phyloP scores from a whole-genome alignment of 2,329 filamentous ascomycete species.

The Fusarium sp. region DNA sequence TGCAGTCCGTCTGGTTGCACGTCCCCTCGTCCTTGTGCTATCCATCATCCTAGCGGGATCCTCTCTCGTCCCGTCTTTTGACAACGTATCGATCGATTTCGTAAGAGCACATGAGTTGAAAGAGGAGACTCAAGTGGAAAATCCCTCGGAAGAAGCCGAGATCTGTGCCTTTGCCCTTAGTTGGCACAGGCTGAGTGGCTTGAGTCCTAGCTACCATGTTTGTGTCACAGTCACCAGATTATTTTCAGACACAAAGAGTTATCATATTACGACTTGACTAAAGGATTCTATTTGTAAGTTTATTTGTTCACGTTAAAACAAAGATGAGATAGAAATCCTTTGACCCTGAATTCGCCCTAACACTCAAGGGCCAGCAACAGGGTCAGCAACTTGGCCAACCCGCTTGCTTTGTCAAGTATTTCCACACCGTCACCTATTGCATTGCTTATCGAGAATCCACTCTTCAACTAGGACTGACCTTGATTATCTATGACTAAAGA shows the following conservation, averaged over 20 bases:
- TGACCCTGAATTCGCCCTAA: not conserved
- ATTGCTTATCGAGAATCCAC: not conserved
- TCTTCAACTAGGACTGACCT: not conserved
- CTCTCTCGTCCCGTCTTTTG: not conserved
- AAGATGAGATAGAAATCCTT: not conserved
- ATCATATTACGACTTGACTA: not conserved
- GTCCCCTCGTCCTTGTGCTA: not conserved
- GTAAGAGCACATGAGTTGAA: not conserved
- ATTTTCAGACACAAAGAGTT: not conserved
- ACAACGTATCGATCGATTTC: not conserved
- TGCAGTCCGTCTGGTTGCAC: not conserved
- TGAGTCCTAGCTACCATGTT: not conserved
- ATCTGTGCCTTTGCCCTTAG: not conserved
- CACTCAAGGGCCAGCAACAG: not conserved
- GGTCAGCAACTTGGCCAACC: not conserved
- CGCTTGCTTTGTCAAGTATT: not conserved
- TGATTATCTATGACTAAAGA: slow-evolving; percentile 12
- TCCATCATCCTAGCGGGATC: not conserved
- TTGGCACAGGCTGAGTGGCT: not conserved
- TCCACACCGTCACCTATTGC: not conserved
- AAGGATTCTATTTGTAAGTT: not conserved
- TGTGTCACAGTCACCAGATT: not conserved
- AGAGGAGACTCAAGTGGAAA: not conserved
- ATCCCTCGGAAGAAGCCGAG: slow-evolving; percentile 6
- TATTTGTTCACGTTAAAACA: not conserved